Conservation (phyloP, 805 yeast genomes). For the Schizosaccharomyces japonicus region DNA sequence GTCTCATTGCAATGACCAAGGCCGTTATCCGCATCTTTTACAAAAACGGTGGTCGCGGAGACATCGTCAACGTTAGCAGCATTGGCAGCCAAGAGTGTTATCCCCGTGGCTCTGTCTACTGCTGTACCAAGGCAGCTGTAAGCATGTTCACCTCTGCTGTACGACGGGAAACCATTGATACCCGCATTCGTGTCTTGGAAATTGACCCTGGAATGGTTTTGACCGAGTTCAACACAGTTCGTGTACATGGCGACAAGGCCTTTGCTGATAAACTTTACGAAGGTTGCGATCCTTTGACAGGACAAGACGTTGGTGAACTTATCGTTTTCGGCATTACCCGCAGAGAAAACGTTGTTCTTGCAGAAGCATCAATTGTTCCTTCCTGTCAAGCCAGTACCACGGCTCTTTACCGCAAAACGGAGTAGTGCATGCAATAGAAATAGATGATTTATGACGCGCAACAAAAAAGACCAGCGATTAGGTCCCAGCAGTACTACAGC, state of each 20-base stretch:
- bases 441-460: no score
- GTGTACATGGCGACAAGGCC: constrained; percentile 37
- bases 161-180: constrained; percentile 51
- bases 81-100: constrained; percentile 54
- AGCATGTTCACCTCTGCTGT: constrained; percentile 32
- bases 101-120: constrained; percentile 46
- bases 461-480: no score
- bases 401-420: constrained; percentile 11
- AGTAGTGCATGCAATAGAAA: no score
- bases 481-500: no score
- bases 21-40: constrained; percentile 41
- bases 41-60: constrained; percentile 35
- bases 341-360: constrained; percentile 47
- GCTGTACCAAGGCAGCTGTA: constrained; percentile 47
- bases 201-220: constrained; percentile 62
- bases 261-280: constrained; percentile 42
- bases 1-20: constrained; percentile 65
- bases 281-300: constrained; percentile 45
- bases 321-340: constrained; percentile 42
- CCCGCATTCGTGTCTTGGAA: constrained; percentile 47
- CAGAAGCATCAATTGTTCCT: constrained; percentile 65
- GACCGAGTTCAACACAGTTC: constrained; percentile 37
- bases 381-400: constrained; percentile 20
- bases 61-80: constrained; percentile 41
- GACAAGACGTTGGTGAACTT: constrained; percentile 53